Evolutionary conservation across 176 grass and related monocot species (phyloP), one percentile per base, ranked within the genome.

Genomic region (Oryza coarctata): DNA sequence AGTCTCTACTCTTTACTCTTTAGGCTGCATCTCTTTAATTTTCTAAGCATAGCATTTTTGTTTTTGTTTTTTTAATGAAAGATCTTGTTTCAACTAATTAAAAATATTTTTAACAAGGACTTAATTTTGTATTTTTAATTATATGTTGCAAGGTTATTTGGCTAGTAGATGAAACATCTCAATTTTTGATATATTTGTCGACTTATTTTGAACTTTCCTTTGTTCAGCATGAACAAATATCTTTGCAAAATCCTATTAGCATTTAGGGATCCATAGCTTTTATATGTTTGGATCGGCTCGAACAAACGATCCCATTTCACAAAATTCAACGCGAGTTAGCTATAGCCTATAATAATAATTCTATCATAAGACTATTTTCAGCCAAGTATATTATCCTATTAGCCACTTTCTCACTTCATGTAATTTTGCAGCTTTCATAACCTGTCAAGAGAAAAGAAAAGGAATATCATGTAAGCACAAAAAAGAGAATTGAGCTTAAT

Each of bases 351-450:
- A 60, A 25, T 60, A 60, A 25, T 60, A 60, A 25, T 60, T 13
- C n/a, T n/a, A 60, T 25, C 55, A 25, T 25, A 60, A 60, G n/a
- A 0, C 9, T n/a, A 22, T 55, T 7, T n/a, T 55, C 9, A 55
- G 50, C 20, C 50, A 55, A 22, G 1, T 20, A 17, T 5, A 23
- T 55, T 55, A 60, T n/a, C 55, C 4, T 25, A 3, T 25, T 20
- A 3, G 55, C 33, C n/a, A 12, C 12, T 8, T 8, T 14, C 27
- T 63, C 35, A 5, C 3, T 18, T 85, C 45, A 89, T 25, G 72
- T 93, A 80, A 88, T 83, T 60, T 78, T 87, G 91, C 94, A 97
- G 9, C 65, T 61, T 63, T 63, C 89, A 73, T 77, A 97, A 82
- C 89, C 89, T 90, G 79, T 18, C 34, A 70, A 20, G 15, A 39